phyloP scores from a whole-genome alignment of 441 rosid genomes.

The Melastoma candidum region DNA sequence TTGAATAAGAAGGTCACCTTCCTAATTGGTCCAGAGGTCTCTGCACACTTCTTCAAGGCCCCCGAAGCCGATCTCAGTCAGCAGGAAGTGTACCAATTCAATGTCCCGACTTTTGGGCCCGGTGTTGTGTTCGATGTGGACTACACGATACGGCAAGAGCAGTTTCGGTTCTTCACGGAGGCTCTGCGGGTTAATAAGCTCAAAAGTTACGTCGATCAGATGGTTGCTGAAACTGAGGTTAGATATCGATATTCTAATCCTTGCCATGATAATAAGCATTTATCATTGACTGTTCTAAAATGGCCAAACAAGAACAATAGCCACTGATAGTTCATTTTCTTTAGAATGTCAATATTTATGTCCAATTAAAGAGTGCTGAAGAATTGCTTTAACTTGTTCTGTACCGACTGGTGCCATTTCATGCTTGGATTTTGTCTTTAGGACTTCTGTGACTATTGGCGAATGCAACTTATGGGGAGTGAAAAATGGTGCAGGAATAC shows the following conservation, averaged over 20 bases:
- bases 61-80: constrained; percentile 85
- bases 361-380: too few relatives aligned
- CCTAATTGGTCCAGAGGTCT: constrained; percentile 93
- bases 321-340: too few relatives aligned
- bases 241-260: not conserved
- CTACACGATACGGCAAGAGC: constrained; percentile 87
- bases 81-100: constrained; percentile 97
- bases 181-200: constrained; percentile 75
- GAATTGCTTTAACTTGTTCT: too few relatives aligned
- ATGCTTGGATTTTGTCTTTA: not conserved
- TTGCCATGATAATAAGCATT: too few relatives aligned
- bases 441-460: not conserved
- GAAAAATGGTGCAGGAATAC: constrained; percentile 46
- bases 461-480: not conserved
- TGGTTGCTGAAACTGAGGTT: constrained; percentile 94
- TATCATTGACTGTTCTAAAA: too few relatives aligned
- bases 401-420: too few relatives aligned
- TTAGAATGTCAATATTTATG: too few relatives aligned
- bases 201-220: constrained; percentile 95
- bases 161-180: constrained; percentile 95
- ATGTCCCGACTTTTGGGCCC: constrained; percentile 96
- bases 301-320: too few relatives aligned
- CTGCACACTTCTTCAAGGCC: constrained; percentile 97
- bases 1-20: constrained; percentile 77
- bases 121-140: constrained; percentile 98